phyloP scores from a whole-genome alignment of 1,284 basidiomycete genomes.

The Rhizopogon hawkerae region DNA sequence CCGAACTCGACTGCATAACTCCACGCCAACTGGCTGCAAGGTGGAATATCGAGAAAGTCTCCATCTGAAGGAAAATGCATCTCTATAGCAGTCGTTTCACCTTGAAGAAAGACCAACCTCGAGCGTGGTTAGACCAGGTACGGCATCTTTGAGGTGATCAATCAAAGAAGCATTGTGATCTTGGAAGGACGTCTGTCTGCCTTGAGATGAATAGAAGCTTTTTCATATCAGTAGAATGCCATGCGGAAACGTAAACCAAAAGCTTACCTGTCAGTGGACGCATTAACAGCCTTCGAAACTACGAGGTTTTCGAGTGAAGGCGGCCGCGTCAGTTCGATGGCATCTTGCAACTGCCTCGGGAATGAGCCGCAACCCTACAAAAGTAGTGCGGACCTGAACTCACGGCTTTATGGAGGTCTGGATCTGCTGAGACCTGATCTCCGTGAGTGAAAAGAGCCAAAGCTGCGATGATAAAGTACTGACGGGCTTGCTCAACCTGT shows the following conservation, averaged over 20 bases:
- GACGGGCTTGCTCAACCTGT: slow-evolving; percentile 65
- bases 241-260: slow-evolving; percentile 3
- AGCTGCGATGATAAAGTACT: slow-evolving; percentile 16
- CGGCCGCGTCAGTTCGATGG: slow-evolving; percentile 40
- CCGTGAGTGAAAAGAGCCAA: neutral
- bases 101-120: slow-evolving; percentile 40
- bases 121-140: slow-evolving; percentile 51
- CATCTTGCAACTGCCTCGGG: slow-evolving; percentile 36
- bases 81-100: slow-evolving; percentile 4
- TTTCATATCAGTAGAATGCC: slow-evolving; percentile 4
- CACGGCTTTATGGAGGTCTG: slow-evolving; percentile 42
- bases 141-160: slow-evolving; percentile 40
- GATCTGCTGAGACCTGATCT: slow-evolving; percentile 47
- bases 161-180: slow-evolving; percentile 68
- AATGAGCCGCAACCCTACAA: slow-evolving; percentile 6
- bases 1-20: slow-evolving; percentile 15
- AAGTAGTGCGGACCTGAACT: slow-evolving; percentile 12
- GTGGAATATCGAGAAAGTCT: slow-evolving; percentile 72
- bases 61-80: slow-evolving; percentile 47
- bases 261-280: slow-evolving; percentile 65
- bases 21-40: slow-evolving; percentile 56
- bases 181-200: slow-evolving; percentile 69
- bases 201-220: slow-evolving; percentile 82
- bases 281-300: slow-evolving; percentile 49
- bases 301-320: slow-evolving; percentile 30